A percentile compares a stretch with the other conserved stretches of the same genome.
Evolutionary conservation across 495 filamentous ascomycete genomes (phyloP).

Genomic region (Penicillium taxi): DNA sequence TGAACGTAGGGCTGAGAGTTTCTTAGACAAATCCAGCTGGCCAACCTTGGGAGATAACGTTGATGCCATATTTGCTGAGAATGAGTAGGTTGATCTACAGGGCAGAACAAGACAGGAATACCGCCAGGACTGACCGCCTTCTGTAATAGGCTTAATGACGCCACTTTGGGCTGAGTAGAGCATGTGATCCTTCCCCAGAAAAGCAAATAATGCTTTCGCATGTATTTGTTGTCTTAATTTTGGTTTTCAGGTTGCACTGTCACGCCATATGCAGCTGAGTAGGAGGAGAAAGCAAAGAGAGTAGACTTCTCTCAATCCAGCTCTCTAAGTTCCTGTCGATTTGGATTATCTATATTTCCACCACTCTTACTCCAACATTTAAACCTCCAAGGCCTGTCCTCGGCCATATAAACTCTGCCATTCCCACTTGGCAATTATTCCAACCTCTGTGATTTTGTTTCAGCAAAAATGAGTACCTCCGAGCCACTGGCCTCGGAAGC

Average conservation of each 20-base stretch:
- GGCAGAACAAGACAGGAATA: neutral
- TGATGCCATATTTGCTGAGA: conserved; percentile 22
- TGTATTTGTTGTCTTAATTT: no score
- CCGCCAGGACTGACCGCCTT: conserved; percentile 11
- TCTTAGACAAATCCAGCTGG: conserved; percentile 53
- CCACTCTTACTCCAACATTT: no score
- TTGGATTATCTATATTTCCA: no score
- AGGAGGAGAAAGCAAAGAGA: no score
- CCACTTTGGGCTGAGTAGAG: conserved; percentile 9
- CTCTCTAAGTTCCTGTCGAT: no score
- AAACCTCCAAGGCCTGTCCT: no score
- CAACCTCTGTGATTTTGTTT: no score
- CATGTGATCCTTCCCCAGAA: conserved; percentile 17
- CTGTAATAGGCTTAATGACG: conserved; percentile 7
- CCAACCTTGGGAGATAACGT: conserved; percentile 16
- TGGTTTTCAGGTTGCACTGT: conserved; percentile 4
- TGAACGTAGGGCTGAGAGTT: conserved; percentile 61
- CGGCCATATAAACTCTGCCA: no score
- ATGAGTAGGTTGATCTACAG: conserved; percentile 1
- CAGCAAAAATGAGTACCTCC: conserved; percentile 35
- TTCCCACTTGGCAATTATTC: no score
- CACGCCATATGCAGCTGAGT: conserved; percentile 11
- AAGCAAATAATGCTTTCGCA: no score
- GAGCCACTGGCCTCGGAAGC: conserved; percentile 21
- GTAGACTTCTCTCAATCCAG: no score